Percentiles rank a stretch among this genome's conserved stretches.
Evolutionary conservation across 805 yeast genomes (phyloP).

Genomic region (Lipomyces japonicus): DNA sequence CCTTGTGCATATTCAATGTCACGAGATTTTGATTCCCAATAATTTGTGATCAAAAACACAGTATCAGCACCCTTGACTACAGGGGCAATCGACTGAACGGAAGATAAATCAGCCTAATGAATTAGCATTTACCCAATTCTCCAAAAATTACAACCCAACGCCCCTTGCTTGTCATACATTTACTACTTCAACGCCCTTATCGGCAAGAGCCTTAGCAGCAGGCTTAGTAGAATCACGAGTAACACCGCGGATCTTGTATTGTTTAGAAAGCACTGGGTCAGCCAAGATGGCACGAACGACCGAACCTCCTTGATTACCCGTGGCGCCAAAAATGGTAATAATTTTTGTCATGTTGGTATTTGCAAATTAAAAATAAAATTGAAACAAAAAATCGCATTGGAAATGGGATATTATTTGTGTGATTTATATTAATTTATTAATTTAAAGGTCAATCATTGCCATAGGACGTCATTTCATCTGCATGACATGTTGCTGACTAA

Average conservation of each 20-base stretch:
- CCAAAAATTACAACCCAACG: too few relatives aligned
- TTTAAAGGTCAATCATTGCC: too few relatives aligned
- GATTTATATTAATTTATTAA: too few relatives aligned
- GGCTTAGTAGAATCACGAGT: slow-evolving; percentile 19
- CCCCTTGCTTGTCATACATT: not conserved
- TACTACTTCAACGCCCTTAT: slow-evolving; percentile 2
- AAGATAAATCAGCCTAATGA: slow-evolving; percentile 5
- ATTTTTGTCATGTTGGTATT: not conserved
- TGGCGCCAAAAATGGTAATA: slow-evolving; percentile 30
- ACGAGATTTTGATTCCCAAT: not conserved
- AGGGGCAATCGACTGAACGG: not conserved
- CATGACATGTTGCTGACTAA: too few relatives aligned
- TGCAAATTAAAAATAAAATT: too few relatives aligned
- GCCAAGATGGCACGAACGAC: slow-evolving; percentile 12
- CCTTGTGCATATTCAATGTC: slow-evolving; percentile 1
- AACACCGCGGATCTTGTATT: slow-evolving; percentile 24
- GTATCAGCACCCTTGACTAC: slow-evolving; percentile 4
- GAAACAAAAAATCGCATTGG: too few relatives aligned
- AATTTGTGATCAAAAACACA: slow-evolving; percentile 4
- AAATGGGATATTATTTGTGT: too few relatives aligned
- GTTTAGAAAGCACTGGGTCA: slow-evolving; percentile 1
- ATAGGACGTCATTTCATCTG: too few relatives aligned
- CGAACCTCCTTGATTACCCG: slow-evolving; percentile 29
- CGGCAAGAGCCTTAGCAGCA: not conserved
- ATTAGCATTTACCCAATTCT: not conserved